Base-by-base conservation (phyloP, 2,329 filamentous ascomycete genomes). In the Graphilbum sp. region DNA sequence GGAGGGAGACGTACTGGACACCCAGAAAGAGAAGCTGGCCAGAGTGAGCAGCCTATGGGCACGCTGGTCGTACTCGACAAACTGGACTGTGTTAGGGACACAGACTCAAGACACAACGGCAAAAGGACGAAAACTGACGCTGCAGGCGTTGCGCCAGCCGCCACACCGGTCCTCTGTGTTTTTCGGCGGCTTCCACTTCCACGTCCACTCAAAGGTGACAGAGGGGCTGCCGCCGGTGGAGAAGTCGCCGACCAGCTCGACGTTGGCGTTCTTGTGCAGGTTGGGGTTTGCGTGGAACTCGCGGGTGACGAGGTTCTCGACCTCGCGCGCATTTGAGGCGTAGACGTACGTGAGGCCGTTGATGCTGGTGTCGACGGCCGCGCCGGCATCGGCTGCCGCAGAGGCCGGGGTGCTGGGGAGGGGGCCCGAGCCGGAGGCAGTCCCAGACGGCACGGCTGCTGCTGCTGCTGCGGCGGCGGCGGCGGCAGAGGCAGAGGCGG, bases 251-350 rank as follows among this genome's bases (percentile, higher is more conserved):
- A 98, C 78, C 33, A 96, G 68, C 51, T 92, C 81, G 30, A 98
- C 90, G 53, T 96, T 96, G 39, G 86, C 72, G 53, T 95, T 96
- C 55, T 93, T 96, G 63, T 98, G 90, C 40, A 98, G 65, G 52
- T 98, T 98, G 1, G 90, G 90, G 52, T 98, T 86, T 47, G 88
- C 86, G 49, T 96, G 86, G 51, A 98, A 96, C 57, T 98, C 90
- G 49, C 87, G 71, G 15, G 88, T 96, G 35, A 96, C 79, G 34
- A 98, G 64, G 47, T 90, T 95, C 52, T 96, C 90, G 38, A 98
- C 73, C 51, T 98, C 90, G 58, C 74, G 81, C 24, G 75, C 63
- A 37, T 77, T 93, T 1, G 87, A 84, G 32, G 84, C 88, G 56
- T 88, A 88, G 44, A 92, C 80, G 55, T 87, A 96, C 9, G 90